Conservation (phyloP, 1,284 basidiomycete genomes). For the Pseudozyma tsukubaensis region DNA sequence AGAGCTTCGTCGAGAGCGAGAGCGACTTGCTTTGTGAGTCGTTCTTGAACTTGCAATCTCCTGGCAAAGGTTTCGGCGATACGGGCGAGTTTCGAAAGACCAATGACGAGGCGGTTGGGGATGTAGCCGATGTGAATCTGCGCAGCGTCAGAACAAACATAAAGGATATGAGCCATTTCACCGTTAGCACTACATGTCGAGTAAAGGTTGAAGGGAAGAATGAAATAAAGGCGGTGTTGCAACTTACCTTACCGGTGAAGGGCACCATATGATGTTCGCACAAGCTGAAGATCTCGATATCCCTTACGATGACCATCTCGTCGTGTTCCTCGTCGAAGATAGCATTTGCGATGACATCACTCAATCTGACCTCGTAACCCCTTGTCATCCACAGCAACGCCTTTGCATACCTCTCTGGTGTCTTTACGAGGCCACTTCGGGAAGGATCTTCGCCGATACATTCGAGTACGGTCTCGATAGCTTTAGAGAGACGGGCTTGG, state of each 20-base stretch:
- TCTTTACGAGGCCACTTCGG: constrained; percentile 87
- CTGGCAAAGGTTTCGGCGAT: constrained; percentile 98
- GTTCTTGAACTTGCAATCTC: constrained; percentile 95
- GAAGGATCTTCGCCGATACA: constrained; percentile 98
- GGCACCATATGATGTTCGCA: constrained; percentile 99
- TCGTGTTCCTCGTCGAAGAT: constrained; percentile 99
- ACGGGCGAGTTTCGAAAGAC: constrained; percentile 94
- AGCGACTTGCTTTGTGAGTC: constrained; percentile 96
- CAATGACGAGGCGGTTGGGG: constrained; percentile 92
- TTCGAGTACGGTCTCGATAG: constrained; percentile 91
- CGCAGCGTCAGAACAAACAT: neutral
- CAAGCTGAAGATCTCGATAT: constrained; percentile 95
- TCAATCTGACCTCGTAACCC: constrained; percentile 94
- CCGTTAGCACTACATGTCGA: too few relatives aligned
- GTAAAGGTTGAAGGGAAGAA: too few relatives aligned
- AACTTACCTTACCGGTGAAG: constrained; percentile 84
- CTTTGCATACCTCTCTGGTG: constrained; percentile 95
- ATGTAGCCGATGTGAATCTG: constrained; percentile 80
- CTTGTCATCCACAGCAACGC: constrained; percentile 99
- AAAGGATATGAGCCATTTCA: too few relatives aligned
- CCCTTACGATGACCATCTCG: constrained; percentile 98
- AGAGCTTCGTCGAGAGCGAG: constrained; percentile 97
- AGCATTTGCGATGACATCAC: constrained; percentile 97
- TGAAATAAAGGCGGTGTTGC: neutral
- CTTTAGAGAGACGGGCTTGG: constrained; percentile 77